Evolutionary conservation across 768 basidiomycete genomes (phyloP).

Genomic region (Trametes elegans): DNA sequence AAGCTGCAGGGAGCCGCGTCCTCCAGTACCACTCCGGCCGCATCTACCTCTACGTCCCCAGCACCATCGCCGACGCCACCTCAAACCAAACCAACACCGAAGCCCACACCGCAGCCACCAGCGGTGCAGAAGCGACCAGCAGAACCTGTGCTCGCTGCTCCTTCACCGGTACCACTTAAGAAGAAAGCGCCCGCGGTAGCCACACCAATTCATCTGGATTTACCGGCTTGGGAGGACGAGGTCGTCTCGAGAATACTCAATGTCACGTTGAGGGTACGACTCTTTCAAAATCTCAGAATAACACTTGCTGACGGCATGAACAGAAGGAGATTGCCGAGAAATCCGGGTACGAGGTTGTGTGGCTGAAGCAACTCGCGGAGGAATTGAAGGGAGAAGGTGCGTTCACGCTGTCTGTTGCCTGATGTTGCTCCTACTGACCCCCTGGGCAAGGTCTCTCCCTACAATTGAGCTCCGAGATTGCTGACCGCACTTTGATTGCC

Average conservation of each 20-base stretch:
- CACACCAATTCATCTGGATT: constrained; percentile 45
- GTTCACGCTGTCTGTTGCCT: background rate
- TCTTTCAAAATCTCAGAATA: background rate
- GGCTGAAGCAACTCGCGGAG: constrained; percentile 73
- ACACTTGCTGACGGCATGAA: constrained; percentile 11
- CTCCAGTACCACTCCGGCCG: constrained; percentile 34
- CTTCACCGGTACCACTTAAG: constrained; percentile 39
- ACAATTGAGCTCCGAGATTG: constrained; percentile 53
- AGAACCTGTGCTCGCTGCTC: constrained; percentile 26
- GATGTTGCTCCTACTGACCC: background rate
- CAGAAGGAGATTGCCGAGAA: constrained; percentile 59
- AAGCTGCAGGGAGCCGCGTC: constrained; percentile 60
- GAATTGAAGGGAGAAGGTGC: constrained; percentile 63
- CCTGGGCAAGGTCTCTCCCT: constrained; percentile 29
- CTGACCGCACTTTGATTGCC: constrained; percentile 80
- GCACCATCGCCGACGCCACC: constrained; percentile 31
- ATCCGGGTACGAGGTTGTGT: constrained; percentile 68
- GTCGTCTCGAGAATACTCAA: constrained; percentile 66
- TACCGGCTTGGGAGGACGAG: constrained; percentile 71
- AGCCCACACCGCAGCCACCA: constrained; percentile 24
- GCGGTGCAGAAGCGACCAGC: constrained; percentile 30
- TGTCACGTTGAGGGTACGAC: constrained; percentile 75
- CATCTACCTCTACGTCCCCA: constrained; percentile 37
- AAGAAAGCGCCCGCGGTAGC: constrained; percentile 41
- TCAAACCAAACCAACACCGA: constrained; percentile 34